Conservation (phyloP, 768 basidiomycete genomes). For the Thelephora aurantiotincta region DNA sequence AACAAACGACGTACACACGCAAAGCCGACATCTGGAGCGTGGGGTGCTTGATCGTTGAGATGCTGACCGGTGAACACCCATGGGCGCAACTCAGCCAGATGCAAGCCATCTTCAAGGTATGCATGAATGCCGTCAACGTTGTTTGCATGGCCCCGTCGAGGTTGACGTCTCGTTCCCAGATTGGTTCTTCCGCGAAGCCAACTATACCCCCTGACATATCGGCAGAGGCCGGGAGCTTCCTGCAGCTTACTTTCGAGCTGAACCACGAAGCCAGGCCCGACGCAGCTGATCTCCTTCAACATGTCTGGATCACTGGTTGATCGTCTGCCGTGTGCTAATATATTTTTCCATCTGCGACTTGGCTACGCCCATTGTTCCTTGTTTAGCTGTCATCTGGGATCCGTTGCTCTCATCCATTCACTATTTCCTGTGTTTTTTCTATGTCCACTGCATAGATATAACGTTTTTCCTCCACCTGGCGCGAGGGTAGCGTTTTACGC, state of each 20-base stretch:
- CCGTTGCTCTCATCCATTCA: too few species aligned
- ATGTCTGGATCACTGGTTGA: constrained; percentile 44
- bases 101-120: constrained; percentile 97
- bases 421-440: too few species aligned
- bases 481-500: too few species aligned
- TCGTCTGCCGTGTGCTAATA: neutral
- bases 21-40: constrained; percentile 98
- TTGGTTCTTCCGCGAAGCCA: constrained; percentile 82
- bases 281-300: constrained; percentile 60
- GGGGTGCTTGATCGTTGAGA: constrained; percentile 89
- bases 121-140: neutral
- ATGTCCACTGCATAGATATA: too few species aligned
- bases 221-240: constrained; percentile 74
- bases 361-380: too few species aligned
- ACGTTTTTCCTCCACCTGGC: too few species aligned
- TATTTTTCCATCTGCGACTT: too few species aligned
- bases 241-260: constrained; percentile 75
- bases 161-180: constrained; percentile 30
- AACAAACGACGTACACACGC: constrained; percentile 81
- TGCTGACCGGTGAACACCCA: constrained; percentile 92
- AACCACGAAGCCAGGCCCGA: constrained; percentile 71
- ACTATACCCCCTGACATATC: constrained; percentile 87
- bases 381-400: too few species aligned
- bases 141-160: neutral
- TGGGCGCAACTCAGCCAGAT: constrained; percentile 95